Base-by-base conservation (phyloP, 1,139 yeast species). In the Debaryomycetaceae sp. region DNA sequence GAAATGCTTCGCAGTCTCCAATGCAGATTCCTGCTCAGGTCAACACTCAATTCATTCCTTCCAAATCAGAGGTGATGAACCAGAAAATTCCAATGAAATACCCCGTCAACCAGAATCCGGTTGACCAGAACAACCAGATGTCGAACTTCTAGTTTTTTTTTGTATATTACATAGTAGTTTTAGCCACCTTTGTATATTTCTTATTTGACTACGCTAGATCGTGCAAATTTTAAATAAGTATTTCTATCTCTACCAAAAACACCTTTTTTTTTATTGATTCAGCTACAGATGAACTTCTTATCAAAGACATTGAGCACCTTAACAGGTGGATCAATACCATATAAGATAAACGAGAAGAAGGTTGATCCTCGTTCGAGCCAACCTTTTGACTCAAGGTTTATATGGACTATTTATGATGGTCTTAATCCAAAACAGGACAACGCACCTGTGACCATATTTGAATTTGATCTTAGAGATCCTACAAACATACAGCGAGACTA, bases 271-370 rank as follows among this genome's bases (percentile, higher is more conserved):
- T 9, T 30, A 9, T 15, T 8, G 13, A 9, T 11, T 15, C 8
- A 32, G 11, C 5, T 8, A n/a, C 17, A 9, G 15, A 81, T 81
- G 87, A 80, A 81, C 59, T 81, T 81, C 51, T 61, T 81, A 9
- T 63, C 83, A 4, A 78, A 74, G 46, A 75, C 87, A 0, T 60
- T 81, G 24, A 76, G 75, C 42, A 62, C 80, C 5, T 58, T 81
- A 19, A 75, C 85, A 3, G 71, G 83, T 3, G 54, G 64, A 2
- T 66, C 81, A 3, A 77, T 81, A 32, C 87, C 87, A 0, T 81
- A 81, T 50, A 70, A 71, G 3, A 56, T 79, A 47, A 75, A 75
- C 19, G 79, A 77, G 1, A 69, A 70, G 42, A 41, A 73, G 0
- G 58, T 60, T 4, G 59, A 55, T 41, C 55, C 61, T 1, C n/a